Percentiles rank a stretch among this genome's conserved stretches.
These are phyloP conservation scores for Lippia alba DNA, from an alignment of 305 asterid genomes.

Conservation along the genomic window DNA sequence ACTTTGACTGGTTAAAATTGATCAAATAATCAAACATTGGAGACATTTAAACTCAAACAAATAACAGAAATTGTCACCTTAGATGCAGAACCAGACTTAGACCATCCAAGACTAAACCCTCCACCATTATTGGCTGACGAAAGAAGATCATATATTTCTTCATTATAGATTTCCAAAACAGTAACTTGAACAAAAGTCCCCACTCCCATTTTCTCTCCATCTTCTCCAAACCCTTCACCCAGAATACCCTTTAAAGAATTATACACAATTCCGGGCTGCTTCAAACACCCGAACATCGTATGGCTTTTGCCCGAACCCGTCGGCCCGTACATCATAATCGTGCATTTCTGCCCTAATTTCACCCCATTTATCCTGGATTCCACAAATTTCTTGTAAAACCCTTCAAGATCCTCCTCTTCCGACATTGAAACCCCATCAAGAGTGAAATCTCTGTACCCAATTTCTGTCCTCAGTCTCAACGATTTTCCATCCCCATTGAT, in stretches of 20 bases:
- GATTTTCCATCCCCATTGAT: slow-evolving; percentile 43
- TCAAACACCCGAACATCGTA: slow-evolving; percentile 65
- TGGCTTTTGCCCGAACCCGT: slow-evolving; percentile 76
- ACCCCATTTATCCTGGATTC: slow-evolving; percentile 60
- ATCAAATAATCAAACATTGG: neutral
- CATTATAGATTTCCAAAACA: slow-evolving; percentile 66
- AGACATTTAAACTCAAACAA: neutral
- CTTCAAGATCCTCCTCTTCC: slow-evolving; percentile 57
- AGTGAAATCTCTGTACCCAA: slow-evolving; percentile 64
- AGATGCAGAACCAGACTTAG: slow-evolving; percentile 57
- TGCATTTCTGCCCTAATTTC: slow-evolving; percentile 60
- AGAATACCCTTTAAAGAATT: slow-evolving; percentile 59
- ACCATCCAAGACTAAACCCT: slow-evolving; percentile 65
- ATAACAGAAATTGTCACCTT: slow-evolving; percentile 42
- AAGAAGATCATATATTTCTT: slow-evolving; percentile 64
- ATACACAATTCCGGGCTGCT: slow-evolving; percentile 67
- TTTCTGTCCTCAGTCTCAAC: slow-evolving; percentile 56
- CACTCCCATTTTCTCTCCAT: slow-evolving; percentile 42
- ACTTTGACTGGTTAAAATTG: neutral
- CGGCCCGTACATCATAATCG: slow-evolving; percentile 74
- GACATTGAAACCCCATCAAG: slow-evolving; percentile 66
- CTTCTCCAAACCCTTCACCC: slow-evolving; percentile 50
- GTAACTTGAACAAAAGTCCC: slow-evolving; percentile 66
- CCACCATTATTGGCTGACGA: slow-evolving; percentile 50
- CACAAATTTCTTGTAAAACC: slow-evolving; percentile 59